phyloP scores from a whole-genome alignment of 2,329 filamentous ascomycete genomes.

The Spiromastix sp. region DNA sequence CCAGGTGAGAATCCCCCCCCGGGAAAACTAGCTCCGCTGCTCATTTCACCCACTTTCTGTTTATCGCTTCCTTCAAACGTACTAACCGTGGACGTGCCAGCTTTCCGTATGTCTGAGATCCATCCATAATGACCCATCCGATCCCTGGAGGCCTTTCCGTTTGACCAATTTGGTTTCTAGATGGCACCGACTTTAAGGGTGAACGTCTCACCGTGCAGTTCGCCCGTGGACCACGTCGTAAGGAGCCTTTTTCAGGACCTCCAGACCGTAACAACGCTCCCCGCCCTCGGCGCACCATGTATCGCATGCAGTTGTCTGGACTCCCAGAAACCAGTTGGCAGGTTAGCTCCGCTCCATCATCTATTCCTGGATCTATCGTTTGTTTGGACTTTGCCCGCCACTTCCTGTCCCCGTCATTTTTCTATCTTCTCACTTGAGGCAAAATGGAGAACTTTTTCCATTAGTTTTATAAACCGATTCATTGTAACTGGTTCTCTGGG shows the following conservation, averaged over 20 bases:
- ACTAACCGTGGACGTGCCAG: conserved; percentile 22
- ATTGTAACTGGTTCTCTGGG: too few relatives aligned
- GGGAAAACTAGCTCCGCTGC: too few relatives aligned
- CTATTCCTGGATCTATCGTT: conserved; percentile 20
- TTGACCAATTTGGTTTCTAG: conserved; percentile 35
- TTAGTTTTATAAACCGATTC: too few relatives aligned
- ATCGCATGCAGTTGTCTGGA: conserved; percentile 95
- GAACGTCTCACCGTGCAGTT: conserved; percentile 97
- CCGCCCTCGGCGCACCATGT: conserved; percentile 85
- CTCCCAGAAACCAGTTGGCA: conserved; percentile 99
- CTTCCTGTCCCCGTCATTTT: too few relatives aligned
- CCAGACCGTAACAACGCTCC: conserved; percentile 54
- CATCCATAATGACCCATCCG: conserved; percentile 7
- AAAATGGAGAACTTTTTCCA: too few relatives aligned
- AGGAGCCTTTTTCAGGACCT: conserved; percentile 53
- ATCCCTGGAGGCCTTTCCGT: conserved; percentile 1
- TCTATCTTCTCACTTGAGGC: too few relatives aligned
- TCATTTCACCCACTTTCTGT: conserved; percentile 9
- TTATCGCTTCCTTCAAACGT: conserved; percentile 12
- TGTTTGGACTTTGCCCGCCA: too few relatives aligned
- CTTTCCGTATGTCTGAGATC: conserved; percentile 41
- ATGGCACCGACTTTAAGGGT: conserved; percentile 97
- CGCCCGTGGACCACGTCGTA: conserved; percentile 71
- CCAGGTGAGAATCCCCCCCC: conserved; percentile 59
- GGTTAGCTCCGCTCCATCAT: conserved; percentile 61